Evolutionary conservation across 768 basidiomycete species (phyloP), one percentile per base, ranked within the genome.

Genomic region (Hericium coralloides): DNA sequence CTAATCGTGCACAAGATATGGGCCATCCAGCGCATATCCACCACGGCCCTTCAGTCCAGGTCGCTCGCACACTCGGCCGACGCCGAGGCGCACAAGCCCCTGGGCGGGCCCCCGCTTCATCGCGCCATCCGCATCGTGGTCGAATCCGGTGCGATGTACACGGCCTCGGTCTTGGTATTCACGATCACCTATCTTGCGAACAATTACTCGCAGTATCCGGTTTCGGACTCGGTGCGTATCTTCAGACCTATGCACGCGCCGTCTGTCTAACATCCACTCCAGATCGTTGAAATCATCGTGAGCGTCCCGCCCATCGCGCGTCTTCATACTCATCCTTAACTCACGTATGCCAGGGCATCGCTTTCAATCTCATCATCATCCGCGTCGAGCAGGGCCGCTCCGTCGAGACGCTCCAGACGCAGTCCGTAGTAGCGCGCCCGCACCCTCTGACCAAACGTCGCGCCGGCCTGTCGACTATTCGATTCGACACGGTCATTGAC

Each of bases 311-410:
- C 7, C 6, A 31, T 6, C 31, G 8, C 10, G 31, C 31, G 31
- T 31, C 31, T 31, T 31, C 8, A 31, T 31, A 8, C 6, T 31
- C 31, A 1, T 31, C 7, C 4, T 31, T 31, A 8, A 31, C 31
- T 6, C 31, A 31, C 31, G 31, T 31, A 31, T 31, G 8, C 10
- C 31, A 31, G 31, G 31, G 67, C 18, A 66, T 69, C 48, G 63
- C 66, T 14, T 68, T 69, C 62, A 67, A 68, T 55, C 59, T 69
- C n/a, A 69, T 69, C 59, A 66, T 67, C 57, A 65, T 69, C 39
- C 67, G 69, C 31, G 59, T 63, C 51, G 59, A 60, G 38, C 23
- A 36, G 31, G 45, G 45, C n/a, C 41, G 12, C 66, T 68, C 26
- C n/a, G 22, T 38, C 25, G 51, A 52, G 36, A 52, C 31, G 31